Conservation (phyloP, 805 yeast species). For the Grigorovia transvaalensis region DNA sequence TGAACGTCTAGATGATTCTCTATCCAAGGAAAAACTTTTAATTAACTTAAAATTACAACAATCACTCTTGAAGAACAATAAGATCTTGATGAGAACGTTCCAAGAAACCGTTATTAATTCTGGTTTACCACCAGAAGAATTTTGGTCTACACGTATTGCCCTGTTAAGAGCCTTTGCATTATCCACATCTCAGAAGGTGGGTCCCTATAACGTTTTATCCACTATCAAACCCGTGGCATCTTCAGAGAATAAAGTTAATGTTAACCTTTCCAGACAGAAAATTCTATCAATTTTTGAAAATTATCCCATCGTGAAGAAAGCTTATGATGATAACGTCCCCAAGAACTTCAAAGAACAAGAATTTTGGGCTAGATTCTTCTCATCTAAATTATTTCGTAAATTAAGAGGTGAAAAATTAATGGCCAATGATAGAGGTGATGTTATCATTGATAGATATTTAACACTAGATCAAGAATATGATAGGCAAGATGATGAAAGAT, state of each 20-base stretch:
- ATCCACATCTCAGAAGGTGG: slow-evolving; percentile 72
- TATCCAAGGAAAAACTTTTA: slow-evolving; percentile 50
- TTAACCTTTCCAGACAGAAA: slow-evolving; percentile 81
- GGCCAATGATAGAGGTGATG: slow-evolving; percentile 70
- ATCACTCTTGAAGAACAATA: slow-evolving; percentile 57
- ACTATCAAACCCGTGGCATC: slow-evolving; percentile 92
- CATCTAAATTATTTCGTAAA: slow-evolving; percentile 77
- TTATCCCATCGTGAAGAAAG: slow-evolving; percentile 82
- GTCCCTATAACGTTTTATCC: slow-evolving; percentile 87
- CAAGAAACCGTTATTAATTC: slow-evolving; percentile 78
- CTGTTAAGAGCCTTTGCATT: slow-evolving; percentile 78
- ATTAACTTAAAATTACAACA: slow-evolving; percentile 73
- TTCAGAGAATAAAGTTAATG: slow-evolving; percentile 86
- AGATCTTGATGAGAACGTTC: slow-evolving; percentile 59
- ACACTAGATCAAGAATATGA: slow-evolving; percentile 53
- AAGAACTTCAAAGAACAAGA: slow-evolving; percentile 71
- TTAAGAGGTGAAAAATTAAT: slow-evolving; percentile 81
- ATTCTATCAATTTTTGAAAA: slow-evolving; percentile 84
- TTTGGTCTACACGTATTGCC: slow-evolving; percentile 78
- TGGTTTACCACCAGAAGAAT: slow-evolving; percentile 68
- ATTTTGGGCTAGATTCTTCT: slow-evolving; percentile 93
- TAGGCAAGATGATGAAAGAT: slow-evolving; percentile 33
- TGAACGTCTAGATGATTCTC: slow-evolving; percentile 33
- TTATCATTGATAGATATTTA: slow-evolving; percentile 73
- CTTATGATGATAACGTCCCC: slow-evolving; percentile 87